phyloP scores from a whole-genome alignment of 169 alveolate genomes.

The Plasmodium sp. region DNA sequence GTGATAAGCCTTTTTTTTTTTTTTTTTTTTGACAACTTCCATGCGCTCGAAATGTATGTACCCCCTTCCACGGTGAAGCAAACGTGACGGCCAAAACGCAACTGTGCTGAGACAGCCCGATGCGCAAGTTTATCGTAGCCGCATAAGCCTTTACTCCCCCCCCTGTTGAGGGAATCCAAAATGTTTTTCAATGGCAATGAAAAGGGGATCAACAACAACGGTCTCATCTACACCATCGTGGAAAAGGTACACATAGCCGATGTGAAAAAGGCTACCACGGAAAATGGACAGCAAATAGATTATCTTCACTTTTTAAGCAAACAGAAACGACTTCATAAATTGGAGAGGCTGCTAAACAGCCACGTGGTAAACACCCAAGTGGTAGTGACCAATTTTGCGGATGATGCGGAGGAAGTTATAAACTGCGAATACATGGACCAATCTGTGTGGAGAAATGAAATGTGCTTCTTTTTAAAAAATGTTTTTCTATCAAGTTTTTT shows the following conservation, averaged over 20 bases:
- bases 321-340: slow-evolving; percentile 10
- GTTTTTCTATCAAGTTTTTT: slow-evolving; percentile 50
- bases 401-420: slow-evolving; percentile 22
- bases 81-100: background rate
- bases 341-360: background rate
- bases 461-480: slow-evolving; percentile 4
- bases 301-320: slow-evolving; percentile 17
- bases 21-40: background rate
- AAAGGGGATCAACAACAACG: slow-evolving; percentile 28
- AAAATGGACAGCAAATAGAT: slow-evolving; percentile 6
- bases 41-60: background rate
- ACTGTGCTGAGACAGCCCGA: background rate
- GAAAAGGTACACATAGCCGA: slow-evolving; percentile 17
- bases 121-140: background rate
- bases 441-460: slow-evolving; percentile 21
- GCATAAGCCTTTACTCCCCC: background rate
- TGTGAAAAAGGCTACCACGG: background rate
- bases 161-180: background rate
- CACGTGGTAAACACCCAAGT: slow-evolving; percentile 33
- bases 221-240: slow-evolving; percentile 18
- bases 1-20: background rate
- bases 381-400: slow-evolving; percentile 59
- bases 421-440: slow-evolving; percentile 17
- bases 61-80: background rate
- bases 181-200: slow-evolving; percentile 30